These are phyloP conservation scores for Capsicum baccatum DNA, from an alignment of 257 asterid genomes.

Conservation along the genomic window DNA sequence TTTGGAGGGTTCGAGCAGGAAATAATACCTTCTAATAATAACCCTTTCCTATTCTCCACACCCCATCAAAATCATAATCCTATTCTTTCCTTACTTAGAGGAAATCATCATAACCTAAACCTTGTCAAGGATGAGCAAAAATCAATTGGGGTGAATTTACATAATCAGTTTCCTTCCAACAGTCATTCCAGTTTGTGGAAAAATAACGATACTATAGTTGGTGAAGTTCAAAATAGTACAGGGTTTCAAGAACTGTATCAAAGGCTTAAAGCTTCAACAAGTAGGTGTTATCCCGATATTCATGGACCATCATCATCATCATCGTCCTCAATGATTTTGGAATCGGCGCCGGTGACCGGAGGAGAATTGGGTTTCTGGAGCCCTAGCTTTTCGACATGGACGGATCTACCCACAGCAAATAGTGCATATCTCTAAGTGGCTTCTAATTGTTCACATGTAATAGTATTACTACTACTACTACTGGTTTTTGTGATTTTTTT, in stretches of 20 bases:
- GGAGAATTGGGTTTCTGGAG: conserved; percentile 66
- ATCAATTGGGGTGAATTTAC: conserved; percentile 43
- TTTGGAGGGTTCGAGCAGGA: conserved; percentile 47
- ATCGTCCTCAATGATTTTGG: conserved; percentile 56
- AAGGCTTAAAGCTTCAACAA: conserved; percentile 54
- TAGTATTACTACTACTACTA: not conserved
- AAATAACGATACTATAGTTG: conserved; percentile 39
- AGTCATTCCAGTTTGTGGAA: conserved; percentile 46
- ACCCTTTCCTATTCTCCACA: conserved; percentile 54
- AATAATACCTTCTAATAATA: conserved; percentile 33
- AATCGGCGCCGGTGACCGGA: conserved; percentile 63
- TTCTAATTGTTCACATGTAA: conserved; percentile 1
- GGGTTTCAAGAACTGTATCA: conserved; percentile 73
- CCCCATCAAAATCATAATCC: conserved; percentile 45
- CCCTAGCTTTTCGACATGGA: conserved; percentile 51
- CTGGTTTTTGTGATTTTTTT: not conserved
- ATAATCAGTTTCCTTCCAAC: conserved; percentile 37
- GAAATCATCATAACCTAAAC: conserved; percentile 35
- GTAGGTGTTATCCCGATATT: conserved; percentile 39
- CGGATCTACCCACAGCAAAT: conserved; percentile 59
- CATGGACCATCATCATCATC: conserved; percentile 49
- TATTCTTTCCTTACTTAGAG: conserved; percentile 57
- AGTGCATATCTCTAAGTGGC: conserved; percentile 56
- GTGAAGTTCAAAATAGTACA: conserved; percentile 45
- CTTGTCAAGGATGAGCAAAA: conserved; percentile 53